Evolutionary conservation across 768 basidiomycete genomes (phyloP), one percentile per base, ranked within the genome.

Genomic region (Mycena polygramma): DNA sequence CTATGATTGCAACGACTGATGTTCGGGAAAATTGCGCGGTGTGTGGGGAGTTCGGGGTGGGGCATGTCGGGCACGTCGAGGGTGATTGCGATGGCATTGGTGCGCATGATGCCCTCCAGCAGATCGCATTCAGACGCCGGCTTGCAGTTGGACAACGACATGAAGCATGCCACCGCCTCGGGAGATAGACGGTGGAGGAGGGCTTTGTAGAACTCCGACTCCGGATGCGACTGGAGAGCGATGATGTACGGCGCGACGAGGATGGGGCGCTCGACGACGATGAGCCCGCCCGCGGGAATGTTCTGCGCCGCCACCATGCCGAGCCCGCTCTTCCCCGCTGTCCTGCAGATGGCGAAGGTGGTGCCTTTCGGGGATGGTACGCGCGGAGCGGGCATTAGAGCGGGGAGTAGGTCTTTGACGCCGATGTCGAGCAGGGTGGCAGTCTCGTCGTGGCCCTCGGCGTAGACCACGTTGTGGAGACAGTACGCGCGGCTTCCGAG

Each of bases 1-100:
- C 84, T 84, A 69, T 85, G 84, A 60, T 85, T 84, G 45, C 81
- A 83, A 14, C 79, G 71, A 54, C 82, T 81, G 2, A 78, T 75
- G 51, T 80, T 75, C 30, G 83, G 69, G 57, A 85, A 85, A 1
- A 85, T 57, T 4, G 72, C 84, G 2, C 80, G 77, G 66, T 85
- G 80, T 4, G 74, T 77, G 4, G 75, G 57, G n/a, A 80, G 64
- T 58, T 80, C 79, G 3, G 76, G 72, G 52, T 74, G 66, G 0
- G 71, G 63, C 3, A 66, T 70, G 19, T 72, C 72, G 17, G 80
- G 78, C 30, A 79, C 75, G 20, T 74, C 41, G 1, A 85, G 76
- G 19, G 76, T 63, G 10, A 85, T 79, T 2, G 74, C 77, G 22
- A 84, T 63, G 0, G 81, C 75, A 49, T 83, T 83, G 10, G 77